Conservation (phyloP, 2,329 filamentous ascomycete species). For the Pseudogymnoascus sp. region DNA sequence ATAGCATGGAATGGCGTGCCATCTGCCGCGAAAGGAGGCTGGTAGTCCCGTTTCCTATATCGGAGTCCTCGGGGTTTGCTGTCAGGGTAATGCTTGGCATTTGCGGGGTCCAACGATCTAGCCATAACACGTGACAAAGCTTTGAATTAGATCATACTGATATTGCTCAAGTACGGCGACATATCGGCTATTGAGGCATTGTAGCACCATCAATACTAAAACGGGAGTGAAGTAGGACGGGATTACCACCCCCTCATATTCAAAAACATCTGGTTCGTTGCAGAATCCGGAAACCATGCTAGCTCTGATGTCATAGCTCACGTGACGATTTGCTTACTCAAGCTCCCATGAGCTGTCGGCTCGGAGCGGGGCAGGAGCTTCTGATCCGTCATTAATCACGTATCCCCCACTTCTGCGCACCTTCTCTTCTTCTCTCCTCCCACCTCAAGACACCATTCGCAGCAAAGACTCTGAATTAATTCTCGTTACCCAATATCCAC, state of each 20-base stretch:
- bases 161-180: not conserved
- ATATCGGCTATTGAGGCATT: not conserved
- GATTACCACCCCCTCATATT: not conserved
- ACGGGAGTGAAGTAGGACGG: not conserved
- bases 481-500: not conserved
- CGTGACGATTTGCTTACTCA: not conserved
- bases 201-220: not conserved
- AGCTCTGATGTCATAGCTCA: not conserved
- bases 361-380: conserved; percentile 7
- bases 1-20: not conserved
- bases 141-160: not conserved
- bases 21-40: not conserved
- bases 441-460: not conserved
- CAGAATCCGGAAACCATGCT: not conserved
- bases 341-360: conserved; percentile 4
- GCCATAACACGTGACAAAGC: not conserved
- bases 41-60: conserved; percentile 2
- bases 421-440: conserved; percentile 1
- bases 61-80: not conserved
- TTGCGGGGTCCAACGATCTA: not conserved
- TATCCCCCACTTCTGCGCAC: conserved; percentile 3
- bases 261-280: not conserved
- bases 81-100: not conserved
- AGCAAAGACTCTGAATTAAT: conserved; percentile 6
- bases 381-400: conserved; percentile 5